phyloP scores from a whole-genome alignment of 352 stramenopile species.

The Globisporangium sylvaticum region DNA sequence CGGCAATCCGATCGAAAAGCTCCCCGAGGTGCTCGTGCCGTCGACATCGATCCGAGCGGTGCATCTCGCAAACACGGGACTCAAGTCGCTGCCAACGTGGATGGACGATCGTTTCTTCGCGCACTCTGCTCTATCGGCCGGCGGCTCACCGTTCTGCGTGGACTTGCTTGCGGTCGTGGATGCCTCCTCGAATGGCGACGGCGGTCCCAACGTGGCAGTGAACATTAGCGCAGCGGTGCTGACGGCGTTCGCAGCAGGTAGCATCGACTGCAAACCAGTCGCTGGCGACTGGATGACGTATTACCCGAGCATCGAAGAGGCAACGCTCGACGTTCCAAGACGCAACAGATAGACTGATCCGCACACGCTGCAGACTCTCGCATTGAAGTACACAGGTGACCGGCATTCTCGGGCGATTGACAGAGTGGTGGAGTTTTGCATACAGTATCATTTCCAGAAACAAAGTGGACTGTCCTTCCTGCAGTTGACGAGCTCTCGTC shows the following conservation, averaged over 20 bases:
- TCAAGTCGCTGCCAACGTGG: conserved; percentile 6
- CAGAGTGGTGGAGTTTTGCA: not conserved
- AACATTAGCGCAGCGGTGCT: not conserved
- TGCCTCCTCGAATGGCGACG: too few species aligned
- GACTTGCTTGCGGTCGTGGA: not conserved
- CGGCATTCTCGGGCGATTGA: not conserved
- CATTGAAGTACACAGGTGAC: not conserved
- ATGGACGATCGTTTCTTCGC: conserved; percentile 14
- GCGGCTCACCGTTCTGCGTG: conserved; percentile 11
- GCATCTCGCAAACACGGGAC: conserved; percentile 7
- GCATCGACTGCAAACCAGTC: conserved; percentile 2
- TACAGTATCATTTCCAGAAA: not conserved
- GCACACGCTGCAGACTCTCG: not conserved
- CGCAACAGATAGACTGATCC: not conserved
- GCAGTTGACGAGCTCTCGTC: not conserved
- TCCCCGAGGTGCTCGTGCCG: conserved; percentile 14
- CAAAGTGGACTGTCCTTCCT: not conserved
- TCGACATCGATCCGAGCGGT: conserved; percentile 10
- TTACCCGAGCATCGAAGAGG: conserved; percentile 14
- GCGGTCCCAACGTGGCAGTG: not conserved
- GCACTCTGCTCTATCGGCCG: not conserved
- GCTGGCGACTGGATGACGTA: conserved; percentile 16
- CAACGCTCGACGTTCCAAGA: not conserved
- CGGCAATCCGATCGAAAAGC: conserved; percentile 19
- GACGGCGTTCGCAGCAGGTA: conserved; percentile 1